Conservation (phyloP, 73 alveolate genomes). For the Stentor roeselii region DNA sequence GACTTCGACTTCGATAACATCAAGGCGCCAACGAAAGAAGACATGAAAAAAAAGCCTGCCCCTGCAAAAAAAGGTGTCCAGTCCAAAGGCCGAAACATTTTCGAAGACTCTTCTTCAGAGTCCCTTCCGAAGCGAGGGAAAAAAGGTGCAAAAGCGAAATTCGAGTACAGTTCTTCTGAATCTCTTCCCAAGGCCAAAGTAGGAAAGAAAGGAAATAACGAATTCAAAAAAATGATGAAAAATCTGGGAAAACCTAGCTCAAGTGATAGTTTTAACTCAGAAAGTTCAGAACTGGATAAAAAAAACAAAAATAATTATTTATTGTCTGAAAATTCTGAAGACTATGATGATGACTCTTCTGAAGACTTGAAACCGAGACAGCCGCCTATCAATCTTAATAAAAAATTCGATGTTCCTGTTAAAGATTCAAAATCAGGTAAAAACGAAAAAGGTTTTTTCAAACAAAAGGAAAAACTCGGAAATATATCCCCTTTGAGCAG, state of each 20-base stretch:
- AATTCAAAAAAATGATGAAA: neutral
- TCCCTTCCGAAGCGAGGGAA: neutral
- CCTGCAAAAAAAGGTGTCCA: neutral
- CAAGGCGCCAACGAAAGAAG: neutral
- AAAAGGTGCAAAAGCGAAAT: neutral
- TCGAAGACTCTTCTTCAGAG: neutral
- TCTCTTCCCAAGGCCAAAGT: neutral
- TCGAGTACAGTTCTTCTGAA: neutral
- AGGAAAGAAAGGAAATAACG: neutral
- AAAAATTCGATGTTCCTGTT: slow-evolving; percentile 10
- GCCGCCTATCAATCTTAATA: neutral
- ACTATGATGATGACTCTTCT: neutral
- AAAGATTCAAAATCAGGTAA: neutral
- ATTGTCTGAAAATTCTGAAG: too few species aligned
- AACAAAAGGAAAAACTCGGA: neutral
- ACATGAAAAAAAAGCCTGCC: neutral
- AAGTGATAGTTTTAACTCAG: neutral
- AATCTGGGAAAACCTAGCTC: neutral
- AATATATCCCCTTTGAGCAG: neutral
- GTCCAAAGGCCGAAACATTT: too few species aligned
- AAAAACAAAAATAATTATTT: neutral
- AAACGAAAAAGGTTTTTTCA: neutral
- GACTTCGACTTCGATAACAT: slow-evolving; percentile 3
- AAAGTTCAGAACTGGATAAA: neutral
- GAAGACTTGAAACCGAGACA: neutral